phyloP scores from a whole-genome alignment of 1,284 basidiomycete species.

The Cutaneotrichosporon sp. region DNA sequence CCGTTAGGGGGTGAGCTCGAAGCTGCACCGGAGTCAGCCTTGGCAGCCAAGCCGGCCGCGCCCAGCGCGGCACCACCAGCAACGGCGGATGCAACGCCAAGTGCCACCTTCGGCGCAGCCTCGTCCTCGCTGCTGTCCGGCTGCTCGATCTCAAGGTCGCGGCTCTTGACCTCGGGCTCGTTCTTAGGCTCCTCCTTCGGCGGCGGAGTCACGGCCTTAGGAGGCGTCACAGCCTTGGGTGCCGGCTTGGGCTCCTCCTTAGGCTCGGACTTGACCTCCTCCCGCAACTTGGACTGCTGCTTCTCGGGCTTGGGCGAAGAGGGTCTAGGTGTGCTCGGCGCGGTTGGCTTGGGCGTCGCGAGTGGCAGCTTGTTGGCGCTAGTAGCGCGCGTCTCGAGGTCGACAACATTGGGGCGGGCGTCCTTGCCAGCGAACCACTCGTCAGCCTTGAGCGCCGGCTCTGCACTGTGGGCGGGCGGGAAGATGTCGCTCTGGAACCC shows the following conservation, averaged over 20 bases:
- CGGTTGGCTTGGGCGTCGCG: conserved; percentile 37
- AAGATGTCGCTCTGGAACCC: conserved; percentile 64
- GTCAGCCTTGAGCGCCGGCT: conserved; percentile 73
- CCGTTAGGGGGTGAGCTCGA: neutral
- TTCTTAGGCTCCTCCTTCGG: conserved; percentile 15
- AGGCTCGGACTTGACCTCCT: conserved; percentile 28
- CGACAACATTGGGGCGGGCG: conserved; percentile 64
- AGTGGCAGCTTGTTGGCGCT: conserved; percentile 51
- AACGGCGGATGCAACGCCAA: conserved; percentile 2
- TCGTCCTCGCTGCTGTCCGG: conserved; percentile 37
- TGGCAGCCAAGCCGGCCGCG: neutral
- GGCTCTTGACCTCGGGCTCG: conserved; percentile 32
- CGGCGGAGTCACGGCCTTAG: conserved; percentile 13
- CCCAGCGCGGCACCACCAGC: conserved; percentile 3
- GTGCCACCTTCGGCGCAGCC: neutral
- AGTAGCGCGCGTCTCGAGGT: conserved; percentile 55
- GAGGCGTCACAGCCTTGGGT: conserved; percentile 17
- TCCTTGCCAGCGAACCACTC: conserved; percentile 86
- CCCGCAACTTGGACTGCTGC: conserved; percentile 4
- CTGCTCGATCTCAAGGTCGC: conserved; percentile 46
- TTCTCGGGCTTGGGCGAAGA: conserved; percentile 7
- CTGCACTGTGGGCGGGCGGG: conserved; percentile 79
- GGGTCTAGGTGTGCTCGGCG: conserved; percentile 9
- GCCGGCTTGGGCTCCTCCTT: conserved; percentile 24
- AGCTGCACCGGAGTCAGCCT: neutral